phyloP scores from a whole-genome alignment of 257 asterid genomes.

The Ballota nigra region DNA sequence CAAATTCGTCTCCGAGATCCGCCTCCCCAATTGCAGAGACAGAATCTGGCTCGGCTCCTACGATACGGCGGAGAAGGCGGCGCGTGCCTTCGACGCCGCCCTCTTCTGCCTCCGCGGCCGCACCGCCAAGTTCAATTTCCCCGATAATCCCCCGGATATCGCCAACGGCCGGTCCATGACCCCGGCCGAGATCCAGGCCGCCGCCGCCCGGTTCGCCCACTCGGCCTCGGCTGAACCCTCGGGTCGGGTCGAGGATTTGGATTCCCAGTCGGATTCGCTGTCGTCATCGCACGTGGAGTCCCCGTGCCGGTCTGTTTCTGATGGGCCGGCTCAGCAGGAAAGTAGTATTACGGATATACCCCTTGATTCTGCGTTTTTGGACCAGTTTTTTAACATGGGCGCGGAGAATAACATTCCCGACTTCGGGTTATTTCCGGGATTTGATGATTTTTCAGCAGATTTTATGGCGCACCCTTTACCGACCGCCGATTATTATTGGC shows the following conservation, averaged over 20 bases:
- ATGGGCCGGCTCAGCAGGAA: slow-evolving; percentile 31
- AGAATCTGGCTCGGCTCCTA: slow-evolving; percentile 78
- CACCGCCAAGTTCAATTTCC: slow-evolving; percentile 63
- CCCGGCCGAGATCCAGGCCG: slow-evolving; percentile 56
- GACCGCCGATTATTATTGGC: slow-evolving; percentile 33
- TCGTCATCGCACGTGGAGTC: slow-evolving; percentile 46
- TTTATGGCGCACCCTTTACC: slow-evolving; percentile 38
- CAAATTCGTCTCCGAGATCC: slow-evolving; percentile 62
- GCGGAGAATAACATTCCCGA: slow-evolving; percentile 30
- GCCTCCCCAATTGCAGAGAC: slow-evolving; percentile 70
- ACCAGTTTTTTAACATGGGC: slow-evolving; percentile 35
- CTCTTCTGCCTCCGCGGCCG: slow-evolving; percentile 68
- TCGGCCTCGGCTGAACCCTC: slow-evolving; percentile 2
- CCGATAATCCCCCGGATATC: slow-evolving; percentile 44
- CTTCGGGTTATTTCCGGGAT: slow-evolving; percentile 62
- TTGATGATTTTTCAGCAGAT: slow-evolving; percentile 44
- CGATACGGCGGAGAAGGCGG: slow-evolving; percentile 70
- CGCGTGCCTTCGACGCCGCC: slow-evolving; percentile 74
- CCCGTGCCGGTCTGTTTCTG: slow-evolving; percentile 52
- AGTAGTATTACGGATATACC: slow-evolving; percentile 42
- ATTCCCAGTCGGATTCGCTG: slow-evolving; percentile 36
- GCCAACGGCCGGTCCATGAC: slow-evolving; percentile 52
- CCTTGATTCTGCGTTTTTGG: slow-evolving; percentile 41
- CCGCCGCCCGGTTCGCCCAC: slow-evolving; percentile 65
- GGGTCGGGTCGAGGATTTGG: slow-evolving; percentile 37